phyloP scores from a whole-genome alignment of 2,329 filamentous ascomycete genomes.

The Sporothrix humicola region DNA sequence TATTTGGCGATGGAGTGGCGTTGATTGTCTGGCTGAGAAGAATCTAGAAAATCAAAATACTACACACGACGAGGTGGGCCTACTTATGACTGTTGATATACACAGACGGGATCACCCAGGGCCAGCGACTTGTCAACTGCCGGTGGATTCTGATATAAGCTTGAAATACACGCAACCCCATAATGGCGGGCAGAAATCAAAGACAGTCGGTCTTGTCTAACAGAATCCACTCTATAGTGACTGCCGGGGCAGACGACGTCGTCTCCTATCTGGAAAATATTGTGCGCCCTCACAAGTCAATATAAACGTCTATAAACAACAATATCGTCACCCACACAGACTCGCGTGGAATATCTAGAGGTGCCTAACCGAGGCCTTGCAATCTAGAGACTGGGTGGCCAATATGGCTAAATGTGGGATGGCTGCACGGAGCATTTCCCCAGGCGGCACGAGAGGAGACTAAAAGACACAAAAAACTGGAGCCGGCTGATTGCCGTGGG shows the following conservation, averaged over 20 bases:
- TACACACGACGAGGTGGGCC: neutral
- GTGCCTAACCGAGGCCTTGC: neutral
- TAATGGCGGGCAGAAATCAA: neutral
- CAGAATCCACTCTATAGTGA: neutral
- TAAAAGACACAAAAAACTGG: neutral
- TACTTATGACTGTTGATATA: constrained; percentile 5
- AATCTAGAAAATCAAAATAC: neutral
- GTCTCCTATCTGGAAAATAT: neutral
- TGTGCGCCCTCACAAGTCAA: neutral
- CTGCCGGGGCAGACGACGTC: neutral
- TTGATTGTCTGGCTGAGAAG: no score
- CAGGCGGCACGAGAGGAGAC: neutral
- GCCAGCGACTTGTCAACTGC: constrained; percentile 11
- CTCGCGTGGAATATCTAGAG: neutral
- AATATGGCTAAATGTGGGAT: constrained; percentile 10
- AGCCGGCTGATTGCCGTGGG: neutral
- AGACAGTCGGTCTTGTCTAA: neutral
- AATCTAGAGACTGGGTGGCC: neutral
- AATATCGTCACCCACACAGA: no score
- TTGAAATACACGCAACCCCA: neutral
- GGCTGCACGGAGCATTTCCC: neutral
- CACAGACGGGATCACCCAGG: neutral
- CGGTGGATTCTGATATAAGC: neutral
- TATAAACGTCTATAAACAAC: neutral
- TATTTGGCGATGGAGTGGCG: no score